Evolutionary conservation across 1,139 yeast species (phyloP), one percentile per base, ranked within the genome.

Genomic region (Kodamaea sp.): DNA sequence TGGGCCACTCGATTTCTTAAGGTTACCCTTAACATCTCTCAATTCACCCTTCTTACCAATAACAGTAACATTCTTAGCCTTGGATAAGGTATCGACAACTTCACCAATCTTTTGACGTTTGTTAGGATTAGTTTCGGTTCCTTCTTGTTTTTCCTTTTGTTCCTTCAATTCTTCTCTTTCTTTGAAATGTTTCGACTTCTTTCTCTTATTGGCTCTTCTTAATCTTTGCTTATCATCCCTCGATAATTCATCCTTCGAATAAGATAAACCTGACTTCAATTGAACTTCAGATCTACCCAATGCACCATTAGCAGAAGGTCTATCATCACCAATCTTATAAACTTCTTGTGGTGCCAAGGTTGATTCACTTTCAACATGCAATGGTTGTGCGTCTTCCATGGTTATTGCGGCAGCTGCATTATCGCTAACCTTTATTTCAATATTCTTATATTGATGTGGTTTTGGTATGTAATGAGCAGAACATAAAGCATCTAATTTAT

Each of bases 321-420:
- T 75, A 41, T 65, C 73, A 44, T 67, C 71, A 24, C 73, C 74
- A 22, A 83, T 71, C 55, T 73, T 78, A 63, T 84, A 92, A n/a
- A 92, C 73, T 65, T 92, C 98, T 64, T 92, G 98, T 31, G 98
- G 98, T 2, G 98, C 98, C 53, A 92, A 72, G 37, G 85, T 77
- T n/a, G 83, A 69, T 24, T 82, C 87, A 27, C 78, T 67, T 2
- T 94, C 78, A 65, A 86, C 74, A 32, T 90, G 82, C 40, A 87
- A 71, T 34, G 98, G 98, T 63, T 90, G 97, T 1, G 97, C 94
- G 56, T 92, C 98, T 64, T 92, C 98, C 96, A 90, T 87, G 6
- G 83, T 59, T 38, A 92, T 83, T 2, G 96, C 77, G 2, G 96
- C 82, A 2, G 44, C 44, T 2, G 57, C 56, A 32, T 54, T 55